Evolutionary conservation across 805 yeast species (phyloP), one percentile per base, ranked within the genome.

Genomic region (Cyberlindnera petersonii): DNA sequence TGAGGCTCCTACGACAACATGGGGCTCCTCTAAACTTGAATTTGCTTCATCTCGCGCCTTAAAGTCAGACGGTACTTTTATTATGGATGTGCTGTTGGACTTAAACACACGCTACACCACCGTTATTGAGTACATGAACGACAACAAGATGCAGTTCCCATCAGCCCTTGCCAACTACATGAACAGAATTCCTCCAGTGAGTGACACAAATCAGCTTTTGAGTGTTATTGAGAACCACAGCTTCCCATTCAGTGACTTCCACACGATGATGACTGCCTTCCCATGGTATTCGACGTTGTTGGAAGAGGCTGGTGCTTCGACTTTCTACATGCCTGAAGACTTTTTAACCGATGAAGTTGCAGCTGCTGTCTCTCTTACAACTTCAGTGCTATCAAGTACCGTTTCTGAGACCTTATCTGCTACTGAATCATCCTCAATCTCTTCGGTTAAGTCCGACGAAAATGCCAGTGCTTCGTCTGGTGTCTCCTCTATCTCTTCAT

Each of bases 161-260:
- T 59, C 60, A 35, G 53, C 39, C 2, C 42, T 65, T 6, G 60
- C 58, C 5, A 55, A 64, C 38, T 66, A 65, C 42, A 56, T 63
- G 36, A 52, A 53, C 24, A 59, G 55, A 22, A 23, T 64, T 14
- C 60, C 54, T 4, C 44, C 52, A 2, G 37, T 62, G 5, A 42
- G 52, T 9, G 50, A 54, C 4, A 57, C 57, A 8, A 46, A 50
- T 1, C 50, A 54, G 24, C 33, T 65, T 16, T 35, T 48, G 37
- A 33, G 47, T 6, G 63, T 54, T 34, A 49, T 65, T 22, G 46
- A 58, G 11, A 44, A 48, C 2, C 37, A 36, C 17, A 42, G 49
- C 9, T 65, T 66, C 45, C 70, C 71, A 13, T 66, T 66, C 26
- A 40, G 50, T 4, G 64, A 61, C 5, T 64, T 66, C 39, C 47